Evolutionary conservation across 495 filamentous ascomycete genomes (phyloP), one percentile per base, ranked within the genome.

Genomic region (Copromyces sp.): DNA sequence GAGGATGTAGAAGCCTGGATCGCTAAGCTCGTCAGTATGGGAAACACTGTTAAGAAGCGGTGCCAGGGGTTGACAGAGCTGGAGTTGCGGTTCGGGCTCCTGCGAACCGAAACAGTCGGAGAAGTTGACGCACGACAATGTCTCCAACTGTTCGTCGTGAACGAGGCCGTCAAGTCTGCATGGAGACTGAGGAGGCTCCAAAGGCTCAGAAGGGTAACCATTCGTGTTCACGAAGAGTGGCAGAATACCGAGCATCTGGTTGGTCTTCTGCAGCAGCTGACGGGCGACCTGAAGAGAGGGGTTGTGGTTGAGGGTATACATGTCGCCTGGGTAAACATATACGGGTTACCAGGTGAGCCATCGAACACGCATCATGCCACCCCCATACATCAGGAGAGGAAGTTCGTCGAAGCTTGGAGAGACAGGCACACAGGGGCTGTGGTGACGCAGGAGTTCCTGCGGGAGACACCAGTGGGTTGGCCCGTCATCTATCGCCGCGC

Each of bases 1-100:
- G 14, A 83, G 79, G 82, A 83, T 81, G 68, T 79, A 80, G 79
- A 83, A 83, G n/a, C 85, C 83, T 35, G 83, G 80, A 74, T 81
- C 80, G 5, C 0, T 76, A 87, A 87, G 39, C 82, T 84, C 0
- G 85, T 86, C 35, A 84, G 80, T 17, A 77, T 83, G 7, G 79
- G 45, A 3, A 53, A 53, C 20, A 53, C 45, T 0, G 1, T 53
- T 11, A 53, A 0, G 20, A 53, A 53, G 45, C 45, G 45, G 9
- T 53, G 45, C 9, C 20, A 0, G 9, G 45, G 45, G 9, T 24
- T 53, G 45, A 47, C 1, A 11, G 0, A 12, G n/a, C n/a, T 47
- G 9, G 44, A 47, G 3, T 3, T 24, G 4, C n/a, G 20, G 44
- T 47, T 47, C 20, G 9, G 44, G 9, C n/a, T 9, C 14, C 41